Evolutionary conservation across 768 basidiomycete species (phyloP), one percentile per base, ranked within the genome.

Genomic region (Candolleomyces efflorescens): DNA sequence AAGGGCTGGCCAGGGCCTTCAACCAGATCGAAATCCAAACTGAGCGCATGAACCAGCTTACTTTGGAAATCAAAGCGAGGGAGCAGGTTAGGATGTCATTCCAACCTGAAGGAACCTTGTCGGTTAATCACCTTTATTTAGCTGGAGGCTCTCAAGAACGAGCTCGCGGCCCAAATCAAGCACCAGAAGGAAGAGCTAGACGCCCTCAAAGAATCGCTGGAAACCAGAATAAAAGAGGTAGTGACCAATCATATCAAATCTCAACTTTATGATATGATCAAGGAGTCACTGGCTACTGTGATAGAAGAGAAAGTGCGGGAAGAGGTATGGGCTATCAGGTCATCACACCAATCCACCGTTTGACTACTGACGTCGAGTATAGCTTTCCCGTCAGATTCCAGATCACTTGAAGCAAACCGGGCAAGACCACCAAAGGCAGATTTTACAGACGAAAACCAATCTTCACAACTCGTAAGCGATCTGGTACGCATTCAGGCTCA

Each of bases 391-490:
- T 1, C 77, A 78, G 62, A 75, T 83, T 23, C 76, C 82, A 2
- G 68, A 72, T 55, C 61, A 71, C n/a, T 63, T 82, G 37, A 71
- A 71, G 11, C 67, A 73, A 46, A 71, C 78, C 59, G 68, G 76
- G 5, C 63, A 74, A 22, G 64, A 65, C 22, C 81, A 82, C 61
- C 69, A 75, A 58, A 67, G 73, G 18, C 75, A 80, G 54, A 74
- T 80, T 5, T 54, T 73, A 2, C 73, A 79, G 61, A 72, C 80
- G 11, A 76, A 77, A 54, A 69, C 72, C 36, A 71, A 72, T 27
- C 67, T 82, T 53, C 71, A 73, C 59, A 82, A 82, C 64, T 75
- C 76, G 82, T 83, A 63, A 57, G 78, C 69, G 7, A 53, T 13
- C 27, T 49, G n/a, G 18, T 18, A 26, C 7, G 17, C n/a, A 11